These are phyloP conservation scores for Tilletia indica DNA, from an alignment of 1,284 basidiomycete species.

Conservation along the genomic window DNA sequence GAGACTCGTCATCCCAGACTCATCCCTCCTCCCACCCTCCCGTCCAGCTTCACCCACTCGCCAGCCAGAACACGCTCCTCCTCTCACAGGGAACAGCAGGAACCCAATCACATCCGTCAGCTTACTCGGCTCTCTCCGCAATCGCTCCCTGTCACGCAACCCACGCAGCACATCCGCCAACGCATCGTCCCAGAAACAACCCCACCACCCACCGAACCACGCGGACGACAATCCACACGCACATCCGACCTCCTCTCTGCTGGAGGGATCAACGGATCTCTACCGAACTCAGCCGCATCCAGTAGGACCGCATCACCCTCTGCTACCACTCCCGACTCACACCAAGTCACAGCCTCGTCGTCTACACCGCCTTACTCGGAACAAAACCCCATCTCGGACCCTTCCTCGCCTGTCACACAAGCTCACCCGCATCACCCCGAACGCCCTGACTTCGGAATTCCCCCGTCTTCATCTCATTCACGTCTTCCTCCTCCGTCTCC, in stretches of 20 bases:
- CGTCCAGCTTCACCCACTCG: constrained; percentile 14
- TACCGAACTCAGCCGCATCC: constrained; percentile 1
- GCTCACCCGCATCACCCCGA: constrained; percentile 22
- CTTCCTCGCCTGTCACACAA: too few relatives aligned
- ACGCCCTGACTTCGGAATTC: constrained; percentile 33
- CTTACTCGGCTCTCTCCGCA: constrained; percentile 5
- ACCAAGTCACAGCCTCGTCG: neutral
- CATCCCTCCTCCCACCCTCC: constrained; percentile 20
- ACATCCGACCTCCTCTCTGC: neutral
- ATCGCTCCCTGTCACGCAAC: neutral
- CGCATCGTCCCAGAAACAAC: neutral
- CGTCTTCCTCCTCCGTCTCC: neutral
- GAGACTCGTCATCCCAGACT: constrained; percentile 21
- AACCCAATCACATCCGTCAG: neutral
- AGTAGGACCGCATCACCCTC: neutral
- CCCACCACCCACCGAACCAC: neutral
- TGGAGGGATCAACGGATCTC: neutral
- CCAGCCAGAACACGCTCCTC: neutral
- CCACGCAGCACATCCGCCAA: constrained; percentile 9
- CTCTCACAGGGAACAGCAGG: neutral
- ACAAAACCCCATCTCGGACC: neutral
- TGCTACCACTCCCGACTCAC: neutral
- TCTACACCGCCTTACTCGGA: neutral
- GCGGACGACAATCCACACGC: constrained; percentile 11
- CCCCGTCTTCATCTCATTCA: neutral